phyloP scores from a whole-genome alignment of 495 filamentous ascomycete genomes.

The Amorphotheca resinae region DNA sequence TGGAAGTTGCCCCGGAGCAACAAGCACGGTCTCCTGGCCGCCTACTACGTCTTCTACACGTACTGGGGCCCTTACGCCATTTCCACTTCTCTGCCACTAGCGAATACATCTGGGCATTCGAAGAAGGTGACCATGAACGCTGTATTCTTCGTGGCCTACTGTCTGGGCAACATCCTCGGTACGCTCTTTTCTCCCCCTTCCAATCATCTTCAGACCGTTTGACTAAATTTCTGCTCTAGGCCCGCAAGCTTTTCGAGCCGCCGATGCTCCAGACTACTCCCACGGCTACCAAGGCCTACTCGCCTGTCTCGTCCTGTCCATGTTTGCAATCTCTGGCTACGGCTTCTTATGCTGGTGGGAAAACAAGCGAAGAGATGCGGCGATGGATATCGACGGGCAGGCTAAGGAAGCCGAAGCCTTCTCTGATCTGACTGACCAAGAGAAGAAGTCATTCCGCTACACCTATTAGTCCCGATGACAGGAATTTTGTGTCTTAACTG shows the following conservation, averaged over 20 bases:
- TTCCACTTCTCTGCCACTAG: slow-evolving; percentile 1
- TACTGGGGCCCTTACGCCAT: slow-evolving; percentile 8
- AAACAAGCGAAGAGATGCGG: not conserved
- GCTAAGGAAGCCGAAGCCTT: not conserved
- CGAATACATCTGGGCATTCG: slow-evolving; percentile 8
- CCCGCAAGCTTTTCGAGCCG: too few species aligned
- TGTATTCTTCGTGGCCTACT: slow-evolving; percentile 2
- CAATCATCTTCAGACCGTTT: not conserved
- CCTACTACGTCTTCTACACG: slow-evolving; percentile 9
- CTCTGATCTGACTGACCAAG: not conserved
- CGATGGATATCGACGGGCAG: not conserved
- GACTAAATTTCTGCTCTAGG: not conserved
- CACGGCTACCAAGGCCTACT: too few species aligned
- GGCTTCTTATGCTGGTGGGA: not conserved
- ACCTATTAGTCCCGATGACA: not conserved
- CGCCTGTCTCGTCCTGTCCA: too few species aligned
- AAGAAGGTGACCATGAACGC: slow-evolving; percentile 3
- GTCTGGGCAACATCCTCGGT: not conserved
- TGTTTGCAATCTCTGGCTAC: too few species aligned
- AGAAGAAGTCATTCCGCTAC: not conserved
- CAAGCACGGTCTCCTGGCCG: slow-evolving; percentile 3
- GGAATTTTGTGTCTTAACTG: not conserved
- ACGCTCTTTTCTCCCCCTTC: not conserved
- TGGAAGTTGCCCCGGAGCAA: slow-evolving; percentile 5
- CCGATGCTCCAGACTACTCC: too few species aligned